These are phyloP conservation scores for Neurospora crassa DNA, from an alignment of 2,329 filamentous ascomycete genomes.

Conservation along the genomic window DNA sequence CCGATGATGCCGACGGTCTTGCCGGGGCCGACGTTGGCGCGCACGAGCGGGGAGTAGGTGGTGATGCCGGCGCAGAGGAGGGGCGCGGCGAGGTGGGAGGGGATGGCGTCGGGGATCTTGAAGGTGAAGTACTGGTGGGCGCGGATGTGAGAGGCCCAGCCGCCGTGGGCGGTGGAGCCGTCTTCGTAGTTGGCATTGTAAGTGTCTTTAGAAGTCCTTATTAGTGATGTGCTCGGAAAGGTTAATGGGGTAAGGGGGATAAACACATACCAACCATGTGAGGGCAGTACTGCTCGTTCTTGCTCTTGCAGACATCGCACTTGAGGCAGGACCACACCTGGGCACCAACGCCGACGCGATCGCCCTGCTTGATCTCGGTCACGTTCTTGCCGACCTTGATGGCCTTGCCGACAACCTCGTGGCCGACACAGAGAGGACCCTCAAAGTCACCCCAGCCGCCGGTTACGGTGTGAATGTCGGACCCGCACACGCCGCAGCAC, in stretches of 20 bases:
- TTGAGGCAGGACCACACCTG: slow-evolving; percentile 49
- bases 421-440: slow-evolving; percentile 44
- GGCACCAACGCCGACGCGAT: slow-evolving; percentile 55
- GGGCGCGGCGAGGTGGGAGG: slow-evolving; percentile 46
- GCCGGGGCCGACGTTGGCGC: slow-evolving; percentile 58
- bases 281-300: slow-evolving; percentile 42
- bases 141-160: slow-evolving; percentile 41
- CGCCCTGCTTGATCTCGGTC: slow-evolving; percentile 45
- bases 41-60: slow-evolving; percentile 57
- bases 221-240: slow-evolving; percentile 8
- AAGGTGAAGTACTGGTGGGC: slow-evolving; percentile 49
- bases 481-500: slow-evolving; percentile 53
- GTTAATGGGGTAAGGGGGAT: neutral
- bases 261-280: slow-evolving; percentile 26
- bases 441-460: slow-evolving; percentile 40
- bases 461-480: slow-evolving; percentile 49
- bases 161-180: slow-evolving; percentile 56
- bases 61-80: slow-evolving; percentile 75
- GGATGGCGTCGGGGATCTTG: slow-evolving; percentile 44
- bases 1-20: slow-evolving; percentile 64
- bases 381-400: slow-evolving; percentile 30
- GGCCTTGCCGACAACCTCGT: slow-evolving; percentile 46
- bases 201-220: slow-evolving; percentile 30
- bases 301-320: slow-evolving; percentile 35
- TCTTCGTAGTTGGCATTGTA: slow-evolving; percentile 49